Evolutionary conservation across 1,139 yeast species (phyloP), one percentile per base, ranked within the genome.

Genomic region (Hemisphaericaspora lyxosophila): DNA sequence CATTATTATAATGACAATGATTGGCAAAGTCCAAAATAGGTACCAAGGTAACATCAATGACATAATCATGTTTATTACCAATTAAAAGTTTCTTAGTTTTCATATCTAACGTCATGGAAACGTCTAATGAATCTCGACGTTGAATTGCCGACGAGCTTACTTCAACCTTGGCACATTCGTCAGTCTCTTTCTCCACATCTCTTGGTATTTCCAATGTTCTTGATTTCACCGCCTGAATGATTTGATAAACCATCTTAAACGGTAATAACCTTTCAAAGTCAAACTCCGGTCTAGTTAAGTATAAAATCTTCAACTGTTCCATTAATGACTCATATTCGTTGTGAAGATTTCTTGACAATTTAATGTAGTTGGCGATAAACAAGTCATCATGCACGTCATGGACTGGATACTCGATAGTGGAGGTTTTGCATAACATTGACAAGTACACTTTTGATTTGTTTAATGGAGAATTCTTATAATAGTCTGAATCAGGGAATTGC

Each of bases 11-110:
- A 29, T 57, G 60, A 32, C 59, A 60, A 53, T 83, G 92, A 51
- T 83, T 83, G 4, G 75, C 85, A 64, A 77, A 83, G 54, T 83
- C 92, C 24, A 83, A 53, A 1, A 80, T 46, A 0, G 92, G 89
- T 0, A 83, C 86, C 39, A 83, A 55, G 0, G 86, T 73, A 0
- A 80, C 68, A 38, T 76, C 71, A 5, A 77, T 76, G 7, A 59
- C 55, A 45, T 64, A 82, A 34, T 71, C 75, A 11, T 55, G 58
- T 20, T 45, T 47, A 6, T 35, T 43, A 4, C 20, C 29, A 14
- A 24, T 29, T 2, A 23, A 25, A 5, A 34, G 28, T 15, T 35
- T 40, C 23, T 38, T 38, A 2, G 32, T 34, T 14, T 34, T 26
- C 18, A 34, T 33, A 20, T 34, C 38, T 12, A 38, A 32, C 19